A percentile compares a stretch with the other conserved stretches of the same genome.
phyloP scores from a whole-genome alignment of 1,284 basidiomycete species.

The Papiliotrema flavescens region DNA sequence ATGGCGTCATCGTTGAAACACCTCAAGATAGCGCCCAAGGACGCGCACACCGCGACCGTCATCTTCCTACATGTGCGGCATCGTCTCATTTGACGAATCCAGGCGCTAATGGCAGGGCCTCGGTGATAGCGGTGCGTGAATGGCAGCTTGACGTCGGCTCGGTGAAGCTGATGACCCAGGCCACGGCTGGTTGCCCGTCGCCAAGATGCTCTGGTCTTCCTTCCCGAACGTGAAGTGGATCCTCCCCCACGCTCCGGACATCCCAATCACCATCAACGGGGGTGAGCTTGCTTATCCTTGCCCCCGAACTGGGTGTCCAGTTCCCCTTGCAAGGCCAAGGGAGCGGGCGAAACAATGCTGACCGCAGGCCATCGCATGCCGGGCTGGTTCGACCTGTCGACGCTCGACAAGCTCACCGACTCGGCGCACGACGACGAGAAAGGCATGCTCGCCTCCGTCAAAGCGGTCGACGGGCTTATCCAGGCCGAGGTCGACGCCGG shows the following conservation, averaged over 20 bases:
- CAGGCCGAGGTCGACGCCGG: conserved; percentile 69
- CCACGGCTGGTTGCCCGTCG: conserved; percentile 72
- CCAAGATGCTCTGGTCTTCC: conserved; percentile 58
- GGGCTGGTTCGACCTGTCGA: conserved; percentile 69
- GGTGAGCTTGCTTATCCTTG: conserved; percentile 22
- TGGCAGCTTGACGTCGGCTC: conserved; percentile 12
- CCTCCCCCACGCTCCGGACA: conserved; percentile 67
- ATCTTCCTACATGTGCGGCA: conserved; percentile 77
- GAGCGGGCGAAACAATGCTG: not conserved
- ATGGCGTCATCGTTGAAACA: conserved; percentile 40
- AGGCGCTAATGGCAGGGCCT: conserved; percentile 28
- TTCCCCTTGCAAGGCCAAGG: not conserved
- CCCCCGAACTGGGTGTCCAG: not conserved
- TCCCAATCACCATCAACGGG: conserved; percentile 47
- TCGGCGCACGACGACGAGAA: conserved; percentile 62
- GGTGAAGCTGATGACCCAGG: conserved; percentile 47
- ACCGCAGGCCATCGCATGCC: conserved; percentile 34
- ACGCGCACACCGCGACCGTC: conserved; percentile 73
- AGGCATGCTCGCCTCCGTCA: conserved; percentile 65
- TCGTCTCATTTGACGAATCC: not conserved
- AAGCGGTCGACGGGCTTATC: conserved; percentile 65
- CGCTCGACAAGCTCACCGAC: conserved; percentile 59
- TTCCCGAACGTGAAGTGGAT: conserved; percentile 78
- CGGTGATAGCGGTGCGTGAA: conserved; percentile 41
- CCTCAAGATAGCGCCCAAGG: conserved; percentile 43